Conservation (phyloP, 2,329 filamentous ascomycete species). For the Arthrobotrys megalospora region DNA sequence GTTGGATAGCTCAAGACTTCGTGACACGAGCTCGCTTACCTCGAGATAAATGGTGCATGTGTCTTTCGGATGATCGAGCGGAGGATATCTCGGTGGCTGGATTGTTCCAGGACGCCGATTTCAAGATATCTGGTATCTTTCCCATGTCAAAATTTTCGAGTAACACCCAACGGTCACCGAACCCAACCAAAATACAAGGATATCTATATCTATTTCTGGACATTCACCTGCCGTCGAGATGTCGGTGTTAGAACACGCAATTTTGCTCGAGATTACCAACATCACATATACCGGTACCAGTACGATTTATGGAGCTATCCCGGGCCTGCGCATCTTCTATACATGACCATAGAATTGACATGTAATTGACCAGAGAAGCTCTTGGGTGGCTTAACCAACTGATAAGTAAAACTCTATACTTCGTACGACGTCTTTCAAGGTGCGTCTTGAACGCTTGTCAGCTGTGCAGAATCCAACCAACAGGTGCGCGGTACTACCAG, state of each 20-base stretch:
- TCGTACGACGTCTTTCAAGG: conserved; percentile 15
- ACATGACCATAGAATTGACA: neutral
- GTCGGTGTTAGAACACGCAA: neutral
- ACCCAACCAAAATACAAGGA: neutral
- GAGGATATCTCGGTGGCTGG: neutral
- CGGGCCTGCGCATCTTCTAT: too few species aligned
- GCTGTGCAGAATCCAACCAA: conserved; percentile 41
- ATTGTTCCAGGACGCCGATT: neutral
- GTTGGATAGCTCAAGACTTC: neutral
- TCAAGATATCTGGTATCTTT: neutral
- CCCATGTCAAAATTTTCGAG: too few species aligned
- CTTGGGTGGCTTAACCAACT: neutral
- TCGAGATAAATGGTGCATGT: neutral
- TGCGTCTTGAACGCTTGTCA: conserved; percentile 7
- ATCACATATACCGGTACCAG: neutral
- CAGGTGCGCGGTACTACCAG: conserved; percentile 36
- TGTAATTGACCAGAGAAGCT: neutral
- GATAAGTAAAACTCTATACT: conserved; percentile 19
- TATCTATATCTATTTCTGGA: neutral
- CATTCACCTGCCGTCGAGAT: neutral
- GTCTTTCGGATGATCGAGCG: neutral
- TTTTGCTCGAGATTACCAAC: neutral
- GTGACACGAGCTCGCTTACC: neutral
- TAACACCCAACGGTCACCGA: neutral
- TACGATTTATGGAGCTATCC: neutral